A percentile compares a stretch with the other conserved stretches of the same genome.
phyloP scores from a whole-genome alignment of 352 stramenopile species.

The Pythium plurisporium region DNA sequence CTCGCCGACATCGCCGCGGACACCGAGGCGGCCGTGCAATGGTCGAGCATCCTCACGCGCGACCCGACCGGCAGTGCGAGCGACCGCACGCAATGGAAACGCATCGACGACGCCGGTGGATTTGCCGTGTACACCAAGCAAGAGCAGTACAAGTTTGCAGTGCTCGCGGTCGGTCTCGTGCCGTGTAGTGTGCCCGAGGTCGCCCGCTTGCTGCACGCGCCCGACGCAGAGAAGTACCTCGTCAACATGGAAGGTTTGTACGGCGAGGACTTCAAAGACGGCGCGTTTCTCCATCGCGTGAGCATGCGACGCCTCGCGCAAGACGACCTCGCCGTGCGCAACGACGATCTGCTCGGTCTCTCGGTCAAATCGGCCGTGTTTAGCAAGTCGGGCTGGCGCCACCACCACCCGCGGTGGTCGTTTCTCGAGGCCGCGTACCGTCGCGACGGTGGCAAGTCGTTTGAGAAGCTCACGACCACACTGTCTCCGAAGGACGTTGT shows the following conservation, averaged over 20 bases:
- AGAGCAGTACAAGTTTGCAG: conserved; percentile 8
- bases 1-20: background rate
- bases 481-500: background rate
- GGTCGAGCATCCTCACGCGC: conserved; percentile 6
- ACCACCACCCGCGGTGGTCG: conserved; percentile 25
- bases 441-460: background rate
- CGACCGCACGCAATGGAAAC: conserved; percentile 3
- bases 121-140: conserved; percentile 20
- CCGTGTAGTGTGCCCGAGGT: conserved; percentile 10
- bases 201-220: conserved; percentile 9
- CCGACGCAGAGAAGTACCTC: conserved; percentile 11
- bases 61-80: background rate
- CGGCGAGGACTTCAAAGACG: conserved; percentile 14
- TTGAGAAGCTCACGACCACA: conserved; percentile 25
- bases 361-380: conserved; percentile 26
- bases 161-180: conserved; percentile 19
- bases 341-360: conserved; percentile 9
- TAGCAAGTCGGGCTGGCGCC: too few relatives aligned
- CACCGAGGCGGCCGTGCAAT: background rate
- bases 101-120: conserved; percentile 9
- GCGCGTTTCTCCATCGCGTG: conserved; percentile 16
- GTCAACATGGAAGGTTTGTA: conserved; percentile 22
- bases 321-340: background rate
- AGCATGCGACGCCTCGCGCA: conserved; percentile 4
- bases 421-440: conserved; percentile 19